Percentiles rank a stretch among this genome's conserved stretches.
Conservation (phyloP, 306 rosid genomes). For the Cyclanthera cordifolia region DNA sequence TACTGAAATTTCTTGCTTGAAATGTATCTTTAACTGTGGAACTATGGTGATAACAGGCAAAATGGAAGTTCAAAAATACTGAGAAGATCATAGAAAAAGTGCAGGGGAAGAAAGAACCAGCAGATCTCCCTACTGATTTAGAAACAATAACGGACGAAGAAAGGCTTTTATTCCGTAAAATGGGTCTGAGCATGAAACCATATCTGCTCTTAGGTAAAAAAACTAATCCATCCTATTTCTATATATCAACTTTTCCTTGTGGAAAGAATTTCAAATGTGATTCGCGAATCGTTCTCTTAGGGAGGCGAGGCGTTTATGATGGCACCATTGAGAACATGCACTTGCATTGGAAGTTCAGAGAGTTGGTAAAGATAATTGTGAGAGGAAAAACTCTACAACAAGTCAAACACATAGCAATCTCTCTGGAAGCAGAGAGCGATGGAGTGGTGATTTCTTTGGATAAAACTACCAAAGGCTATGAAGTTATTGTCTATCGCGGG, state of each 20-base stretch:
- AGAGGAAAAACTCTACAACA: conserved; percentile 57
- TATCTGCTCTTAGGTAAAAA: conserved; percentile 62
- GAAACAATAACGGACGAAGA: conserved; percentile 77
- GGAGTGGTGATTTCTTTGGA: conserved; percentile 80
- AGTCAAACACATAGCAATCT: conserved; percentile 65
- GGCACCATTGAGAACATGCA: conserved; percentile 95
- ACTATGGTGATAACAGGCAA: conserved; percentile 41
- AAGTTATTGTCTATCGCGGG: conserved; percentile 70
- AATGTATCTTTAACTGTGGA: conserved; percentile 24
- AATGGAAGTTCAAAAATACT: conserved; percentile 53
- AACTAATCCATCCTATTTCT: conserved; percentile 14
- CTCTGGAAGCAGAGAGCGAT: conserved; percentile 94
- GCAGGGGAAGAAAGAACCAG: conserved; percentile 50
- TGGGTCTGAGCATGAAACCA: conserved; percentile 91
- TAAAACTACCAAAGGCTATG: conserved; percentile 59
- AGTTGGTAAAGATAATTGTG: conserved; percentile 73
- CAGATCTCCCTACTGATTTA: conserved; percentile 73
- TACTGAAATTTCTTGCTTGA: conserved; percentile 1
- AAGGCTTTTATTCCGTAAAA: conserved; percentile 71
- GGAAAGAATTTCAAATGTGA: conserved; percentile 12
- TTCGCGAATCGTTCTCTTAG: conserved; percentile 31
- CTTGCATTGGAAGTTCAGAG: conserved; percentile 85
- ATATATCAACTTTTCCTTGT: conserved; percentile 17
- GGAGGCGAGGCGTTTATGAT: conserved; percentile 68
- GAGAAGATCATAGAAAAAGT: conserved; percentile 63